Percentiles rank a stretch among this genome's conserved stretches.
These are phyloP conservation scores for Yamadazyma epiphylla DNA, from an alignment of 1,139 yeast genomes.

Conservation along the genomic window DNA sequence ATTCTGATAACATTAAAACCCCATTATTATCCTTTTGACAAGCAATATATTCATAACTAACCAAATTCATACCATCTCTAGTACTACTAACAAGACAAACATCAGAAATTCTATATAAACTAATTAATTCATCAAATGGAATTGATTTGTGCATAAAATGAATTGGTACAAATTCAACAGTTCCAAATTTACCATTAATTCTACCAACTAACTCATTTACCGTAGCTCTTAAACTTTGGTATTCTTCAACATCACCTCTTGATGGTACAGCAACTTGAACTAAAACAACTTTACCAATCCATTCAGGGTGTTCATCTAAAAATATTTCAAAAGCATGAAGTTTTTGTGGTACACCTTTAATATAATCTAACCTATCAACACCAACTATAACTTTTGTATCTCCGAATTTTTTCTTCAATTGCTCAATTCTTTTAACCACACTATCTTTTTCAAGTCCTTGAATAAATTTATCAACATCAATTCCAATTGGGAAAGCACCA, in stretches of 20 bases:
- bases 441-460: conserved; percentile 66
- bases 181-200: conserved; percentile 93
- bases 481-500: conserved; percentile 98
- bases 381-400: conserved; percentile 87
- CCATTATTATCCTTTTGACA: conserved; percentile 90
- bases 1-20: conserved; percentile 80
- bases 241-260: conserved; percentile 97
- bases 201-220: conserved; percentile 96
- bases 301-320: conserved; percentile 89
- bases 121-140: conserved; percentile 84
- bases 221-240: conserved; percentile 87
- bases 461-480: conserved; percentile 87
- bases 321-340: conserved; percentile 94
- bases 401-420: conserved; percentile 58
- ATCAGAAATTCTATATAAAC: conserved; percentile 81
- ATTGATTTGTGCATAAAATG: conserved; percentile 94
- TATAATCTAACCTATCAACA: conserved; percentile 91
- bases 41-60: conserved; percentile 92
- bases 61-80: conserved; percentile 97
- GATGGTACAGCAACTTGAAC: conserved; percentile 98
- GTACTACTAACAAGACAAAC: conserved; percentile 92
- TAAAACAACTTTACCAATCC: conserved; percentile 95
- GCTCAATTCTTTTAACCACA: conserved; percentile 64
- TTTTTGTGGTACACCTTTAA: conserved; percentile 97
- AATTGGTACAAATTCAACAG: conserved; percentile 95